Percentiles rank a stretch among this genome's conserved stretches.
phyloP scores from a whole-genome alignment of 331 rosid species.

The Phaseolus coccineus region DNA sequence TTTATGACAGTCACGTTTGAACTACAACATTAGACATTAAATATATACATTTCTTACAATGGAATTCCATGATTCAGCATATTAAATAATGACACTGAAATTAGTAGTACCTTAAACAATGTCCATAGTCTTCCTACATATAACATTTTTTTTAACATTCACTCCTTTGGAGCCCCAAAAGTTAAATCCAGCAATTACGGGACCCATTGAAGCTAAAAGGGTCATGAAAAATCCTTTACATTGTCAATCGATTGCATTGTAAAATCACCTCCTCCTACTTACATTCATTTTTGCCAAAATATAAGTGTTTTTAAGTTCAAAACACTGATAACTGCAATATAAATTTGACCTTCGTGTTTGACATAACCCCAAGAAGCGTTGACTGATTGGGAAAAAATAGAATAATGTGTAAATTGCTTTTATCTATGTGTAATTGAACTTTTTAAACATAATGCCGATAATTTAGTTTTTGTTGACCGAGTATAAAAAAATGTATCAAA shows the following conservation, averaged over 20 bases:
- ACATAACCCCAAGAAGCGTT: neutral
- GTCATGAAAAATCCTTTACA: neutral
- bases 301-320: neutral
- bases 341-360: neutral
- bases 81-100: neutral
- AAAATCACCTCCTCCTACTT: neutral
- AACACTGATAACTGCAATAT: constrained; percentile 13
- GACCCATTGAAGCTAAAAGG: constrained; percentile 16
- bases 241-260: constrained; percentile 10
- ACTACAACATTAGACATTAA: too few species aligned
- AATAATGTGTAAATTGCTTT: neutral
- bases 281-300: neutral
- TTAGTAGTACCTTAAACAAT: too few species aligned
- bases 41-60: too few species aligned
- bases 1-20: too few species aligned
- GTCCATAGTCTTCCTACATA: too few species aligned
- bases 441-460: neutral
- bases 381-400: neutral
- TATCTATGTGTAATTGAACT: neutral
- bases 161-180: neutral
- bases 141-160: too few species aligned
- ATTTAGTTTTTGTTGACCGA: neutral
- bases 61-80: too few species aligned
- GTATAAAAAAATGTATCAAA: too few species aligned
- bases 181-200: neutral